phyloP scores from a whole-genome alignment of 495 filamentous ascomycete genomes.

The Tuber calosporum region DNA sequence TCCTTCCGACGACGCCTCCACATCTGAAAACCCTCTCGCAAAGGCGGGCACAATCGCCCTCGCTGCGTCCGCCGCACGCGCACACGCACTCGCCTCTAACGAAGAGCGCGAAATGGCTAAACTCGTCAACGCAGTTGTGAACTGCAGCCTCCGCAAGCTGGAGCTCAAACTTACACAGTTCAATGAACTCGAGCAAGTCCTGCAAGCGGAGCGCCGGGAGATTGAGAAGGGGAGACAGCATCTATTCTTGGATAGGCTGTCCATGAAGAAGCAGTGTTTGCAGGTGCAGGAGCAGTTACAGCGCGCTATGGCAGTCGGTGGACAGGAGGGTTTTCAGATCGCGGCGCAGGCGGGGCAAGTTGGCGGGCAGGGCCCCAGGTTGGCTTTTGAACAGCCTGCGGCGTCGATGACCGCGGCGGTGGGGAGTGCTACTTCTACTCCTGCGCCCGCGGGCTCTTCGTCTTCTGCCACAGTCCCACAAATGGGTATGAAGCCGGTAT shows the following conservation, averaged over 20 bases:
- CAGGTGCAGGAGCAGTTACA: slow-evolving; percentile 73
- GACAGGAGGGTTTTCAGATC: slow-evolving; percentile 38
- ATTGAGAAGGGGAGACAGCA: slow-evolving; percentile 84
- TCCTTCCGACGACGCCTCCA: slow-evolving; percentile 36
- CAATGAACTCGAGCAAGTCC: slow-evolving; percentile 84
- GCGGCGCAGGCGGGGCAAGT: slow-evolving; percentile 28
- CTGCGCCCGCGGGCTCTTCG: slow-evolving; percentile 36
- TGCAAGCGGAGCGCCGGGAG: slow-evolving; percentile 86
- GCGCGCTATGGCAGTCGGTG: slow-evolving; percentile 54
- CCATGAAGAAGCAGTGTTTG: slow-evolving; percentile 78
- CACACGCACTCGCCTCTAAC: slow-evolving; percentile 81
- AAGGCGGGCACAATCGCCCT: slow-evolving; percentile 70
- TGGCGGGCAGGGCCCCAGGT: slow-evolving; percentile 49
- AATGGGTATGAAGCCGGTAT: slow-evolving; percentile 57
- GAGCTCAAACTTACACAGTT: slow-evolving; percentile 66
- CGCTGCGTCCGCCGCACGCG: slow-evolving; percentile 73
- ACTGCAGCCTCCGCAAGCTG: slow-evolving; percentile 44
- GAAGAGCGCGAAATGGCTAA: slow-evolving; percentile 94
- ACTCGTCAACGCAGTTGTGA: slow-evolving; percentile 73
- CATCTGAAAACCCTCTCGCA: slow-evolving; percentile 49
- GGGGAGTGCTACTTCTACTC: slow-evolving; percentile 55
- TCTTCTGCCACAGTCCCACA: slow-evolving; percentile 43
- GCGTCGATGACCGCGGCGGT: slow-evolving; percentile 45
- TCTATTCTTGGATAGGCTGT: slow-evolving; percentile 81
- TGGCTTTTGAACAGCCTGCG: slow-evolving; percentile 46